Evolutionary conservation across 164 flowering plant species (phyloP), one percentile per base, ranked within the genome.

Genomic region (Houttuynia cordata): DNA sequence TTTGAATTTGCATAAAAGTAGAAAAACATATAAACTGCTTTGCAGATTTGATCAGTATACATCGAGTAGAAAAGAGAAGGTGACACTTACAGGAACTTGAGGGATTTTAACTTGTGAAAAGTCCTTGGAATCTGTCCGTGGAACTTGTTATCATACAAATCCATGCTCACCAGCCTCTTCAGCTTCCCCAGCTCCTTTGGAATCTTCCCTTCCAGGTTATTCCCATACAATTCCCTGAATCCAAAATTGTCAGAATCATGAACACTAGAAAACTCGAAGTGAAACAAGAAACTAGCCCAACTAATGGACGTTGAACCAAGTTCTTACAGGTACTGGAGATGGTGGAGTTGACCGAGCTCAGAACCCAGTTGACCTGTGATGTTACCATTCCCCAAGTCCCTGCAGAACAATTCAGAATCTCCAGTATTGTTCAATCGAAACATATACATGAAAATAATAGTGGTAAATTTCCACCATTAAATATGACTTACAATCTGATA

Each of bases 321-420:
- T 7, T 47, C 40, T 47, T 81, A 86, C 93, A 86, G 67, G 75
- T 84, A 88, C 64, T 81, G 80, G 6, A 88, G 86, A 72, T 84
- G 77, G 67, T 78, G 53, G 47, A 88, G 86, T 60, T 83, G 67
- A 42, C 81, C 87, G 56, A 88, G 81, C 80, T 88, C 91, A 8
- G 96, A 71, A 9, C 84, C 91, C 76, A 88, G 76, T 54, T 71
- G 66, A 45, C 96, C 96, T 60, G 93, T 78, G 61, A 88, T 70
- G 55, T 86, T 81, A 24, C 91, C 73, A 66, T 86, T 86, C 0
- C 93, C 91, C 84, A 88, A 75, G 62, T 88, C 96, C 79, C 96
- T 88, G 80, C 25, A 21, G 12, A 53, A 7, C 22, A 70, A n/a
- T 18, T 64, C 49, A 68, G 56, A 47, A 3, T 64, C 30, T 19